Evolutionary conservation across 176 grass and related monocot species (phyloP).

Genomic region (Oryza glumipatula): DNA sequence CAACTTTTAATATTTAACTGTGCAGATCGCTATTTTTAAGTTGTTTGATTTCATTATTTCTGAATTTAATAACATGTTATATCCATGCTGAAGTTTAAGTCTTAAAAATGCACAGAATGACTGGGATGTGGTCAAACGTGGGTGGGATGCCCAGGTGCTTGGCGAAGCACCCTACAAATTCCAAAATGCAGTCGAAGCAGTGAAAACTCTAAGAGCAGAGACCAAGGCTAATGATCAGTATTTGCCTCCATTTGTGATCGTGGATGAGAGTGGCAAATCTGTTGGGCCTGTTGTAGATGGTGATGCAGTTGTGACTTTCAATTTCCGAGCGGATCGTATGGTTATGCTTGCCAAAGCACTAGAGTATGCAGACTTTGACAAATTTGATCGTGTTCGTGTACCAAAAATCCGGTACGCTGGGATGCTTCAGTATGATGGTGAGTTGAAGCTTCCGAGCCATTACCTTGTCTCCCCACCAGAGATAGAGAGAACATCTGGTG

Average conservation of each 20-base stretch:
- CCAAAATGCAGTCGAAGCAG: slow-evolving; percentile 79
- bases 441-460: slow-evolving; percentile 73
- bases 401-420: slow-evolving; percentile 93
- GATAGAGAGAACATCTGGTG: slow-evolving; percentile 97
- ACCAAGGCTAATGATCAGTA: slow-evolving; percentile 85
- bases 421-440: slow-evolving; percentile 98
- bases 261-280: slow-evolving; percentile 80
- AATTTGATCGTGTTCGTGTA: slow-evolving; percentile 85
- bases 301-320: slow-evolving; percentile 95
- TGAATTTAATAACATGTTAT: background rate
- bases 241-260: slow-evolving; percentile 90
- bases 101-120: slow-evolving; percentile 71
- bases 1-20: background rate
- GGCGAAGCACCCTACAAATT: slow-evolving; percentile 97
- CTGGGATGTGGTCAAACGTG: slow-evolving; percentile 93
- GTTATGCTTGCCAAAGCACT: slow-evolving; percentile 89
- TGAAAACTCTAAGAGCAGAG: slow-evolving; percentile 79
- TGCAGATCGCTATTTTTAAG: slow-evolving; percentile 12
- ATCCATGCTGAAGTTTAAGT: background rate
- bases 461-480: slow-evolving; percentile 92
- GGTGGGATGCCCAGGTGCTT: slow-evolving; percentile 98
- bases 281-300: slow-evolving; percentile 94
- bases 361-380: slow-evolving; percentile 92
- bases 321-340: slow-evolving; percentile 98
- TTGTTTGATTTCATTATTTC: background rate